Percentiles rank a stretch among this genome's conserved stretches.
phyloP scores from a whole-genome alignment of 371 early-diverging fungal genomes.

The Smittium culicis region DNA sequence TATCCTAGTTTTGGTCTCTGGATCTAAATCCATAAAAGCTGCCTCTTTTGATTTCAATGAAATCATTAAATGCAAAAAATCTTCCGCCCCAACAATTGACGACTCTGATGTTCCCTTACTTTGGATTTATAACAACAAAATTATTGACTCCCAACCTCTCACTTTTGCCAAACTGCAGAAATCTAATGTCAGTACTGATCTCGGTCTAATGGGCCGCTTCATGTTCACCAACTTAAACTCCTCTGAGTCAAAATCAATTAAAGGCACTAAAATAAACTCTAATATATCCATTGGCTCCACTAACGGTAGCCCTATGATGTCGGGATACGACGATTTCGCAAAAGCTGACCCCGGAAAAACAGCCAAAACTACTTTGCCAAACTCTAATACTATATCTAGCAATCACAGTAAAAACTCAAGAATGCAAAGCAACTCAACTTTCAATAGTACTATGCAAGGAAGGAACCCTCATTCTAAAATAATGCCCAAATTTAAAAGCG shows the following conservation, averaged over 20 bases:
- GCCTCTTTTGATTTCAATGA: slow-evolving; percentile 25
- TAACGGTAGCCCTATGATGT: not conserved
- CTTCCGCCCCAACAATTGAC: slow-evolving; percentile 32
- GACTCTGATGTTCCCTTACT: slow-evolving; percentile 30
- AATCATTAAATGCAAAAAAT: slow-evolving; percentile 28
- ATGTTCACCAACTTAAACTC: slow-evolving; percentile 20
- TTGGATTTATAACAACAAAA: slow-evolving; percentile 26
- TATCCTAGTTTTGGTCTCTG: slow-evolving; percentile 22
- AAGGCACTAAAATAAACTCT: too few species aligned
- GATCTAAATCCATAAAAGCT: slow-evolving; percentile 19
- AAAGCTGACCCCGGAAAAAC: not conserved
- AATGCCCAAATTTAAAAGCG: too few species aligned
- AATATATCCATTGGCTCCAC: too few species aligned
- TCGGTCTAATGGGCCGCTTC: slow-evolving; percentile 28
- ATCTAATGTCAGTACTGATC: slow-evolving; percentile 23
- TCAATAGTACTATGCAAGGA: not conserved
- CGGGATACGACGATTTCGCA: too few species aligned
- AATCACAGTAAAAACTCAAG: not conserved
- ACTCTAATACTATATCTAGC: not conserved
- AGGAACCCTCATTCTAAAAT: not conserved
- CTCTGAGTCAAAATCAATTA: not conserved
- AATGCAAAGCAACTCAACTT: not conserved
- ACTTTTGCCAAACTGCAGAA: slow-evolving; percentile 26
- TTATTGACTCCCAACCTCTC: slow-evolving; percentile 17
- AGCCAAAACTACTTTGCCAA: not conserved